These are phyloP conservation scores for Exserohilum turcica DNA, from an alignment of 2,329 filamentous ascomycete genomes.

Conservation along the genomic window DNA sequence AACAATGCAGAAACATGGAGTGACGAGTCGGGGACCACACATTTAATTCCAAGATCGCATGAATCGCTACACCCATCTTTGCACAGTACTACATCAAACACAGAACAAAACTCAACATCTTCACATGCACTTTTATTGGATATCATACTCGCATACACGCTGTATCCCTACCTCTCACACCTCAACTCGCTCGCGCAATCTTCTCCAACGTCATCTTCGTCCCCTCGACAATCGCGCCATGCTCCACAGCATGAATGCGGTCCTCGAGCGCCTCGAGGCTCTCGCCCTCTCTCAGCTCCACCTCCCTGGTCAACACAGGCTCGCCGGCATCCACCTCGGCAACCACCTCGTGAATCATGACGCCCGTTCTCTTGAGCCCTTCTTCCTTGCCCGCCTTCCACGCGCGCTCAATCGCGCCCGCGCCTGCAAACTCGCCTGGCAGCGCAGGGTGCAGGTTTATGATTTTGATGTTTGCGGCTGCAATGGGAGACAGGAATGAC, in stretches of 20 bases:
- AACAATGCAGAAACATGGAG: too few relatives aligned
- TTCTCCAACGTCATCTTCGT: constrained; percentile 58
- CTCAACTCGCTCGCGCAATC: constrained; percentile 22
- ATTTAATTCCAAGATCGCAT: too few relatives aligned
- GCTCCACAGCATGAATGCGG: constrained; percentile 77
- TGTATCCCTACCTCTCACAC: background rate
- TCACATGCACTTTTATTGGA: constrained; percentile 1
- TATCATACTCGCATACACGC: constrained; percentile 7
- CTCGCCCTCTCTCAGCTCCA: constrained; percentile 64
- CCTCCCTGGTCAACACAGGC: constrained; percentile 72
- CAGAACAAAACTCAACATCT: too few relatives aligned
- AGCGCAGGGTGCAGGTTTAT: constrained; percentile 84
- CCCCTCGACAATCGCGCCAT: constrained; percentile 78
- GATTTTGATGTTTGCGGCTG: constrained; percentile 65
- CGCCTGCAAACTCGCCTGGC: constrained; percentile 76
- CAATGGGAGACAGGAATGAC: constrained; percentile 71
- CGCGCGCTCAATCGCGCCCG: constrained; percentile 76
- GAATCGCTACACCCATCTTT: too few relatives aligned
- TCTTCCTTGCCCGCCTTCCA: constrained; percentile 73
- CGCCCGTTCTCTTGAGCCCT: constrained; percentile 70
- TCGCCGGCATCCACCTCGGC: constrained; percentile 77
- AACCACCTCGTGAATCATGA: constrained; percentile 87
- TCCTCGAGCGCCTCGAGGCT: constrained; percentile 68
- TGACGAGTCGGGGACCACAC: too few relatives aligned
- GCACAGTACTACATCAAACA: too few relatives aligned